Evolutionary conservation across 208 protist species (phyloP).

Genomic region (Crithidia brevicula): DNA sequence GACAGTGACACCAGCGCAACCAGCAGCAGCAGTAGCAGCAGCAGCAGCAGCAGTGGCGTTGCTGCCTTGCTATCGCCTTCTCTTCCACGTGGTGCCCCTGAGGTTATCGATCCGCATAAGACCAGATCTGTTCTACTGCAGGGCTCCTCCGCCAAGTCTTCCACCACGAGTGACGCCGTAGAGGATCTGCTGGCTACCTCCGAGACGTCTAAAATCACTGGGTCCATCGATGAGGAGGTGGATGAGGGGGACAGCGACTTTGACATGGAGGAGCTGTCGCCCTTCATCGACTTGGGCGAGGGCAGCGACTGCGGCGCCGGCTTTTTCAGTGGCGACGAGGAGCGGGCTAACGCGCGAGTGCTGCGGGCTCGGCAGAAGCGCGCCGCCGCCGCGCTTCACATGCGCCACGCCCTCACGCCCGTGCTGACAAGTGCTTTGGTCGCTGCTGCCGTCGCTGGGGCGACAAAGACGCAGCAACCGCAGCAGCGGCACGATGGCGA

Average conservation of each 20-base stretch:
- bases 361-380: slow-evolving; percentile 1
- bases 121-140: too few relatives aligned
- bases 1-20: not conserved
- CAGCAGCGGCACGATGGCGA: not conserved
- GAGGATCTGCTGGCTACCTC: not conserved
- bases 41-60: not conserved
- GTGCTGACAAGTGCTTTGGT: not conserved
- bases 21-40: not conserved
- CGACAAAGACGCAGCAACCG: too few relatives aligned
- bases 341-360: not conserved
- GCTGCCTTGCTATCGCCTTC: not conserved
- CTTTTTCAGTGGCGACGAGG: not conserved
- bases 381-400: not conserved
- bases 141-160: not conserved
- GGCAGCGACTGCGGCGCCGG: not conserved
- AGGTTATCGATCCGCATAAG: too few relatives aligned
- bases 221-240: not conserved
- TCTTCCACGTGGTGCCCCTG: too few relatives aligned
- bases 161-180: slow-evolving; percentile 2
- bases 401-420: not conserved
- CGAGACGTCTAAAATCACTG: not conserved
- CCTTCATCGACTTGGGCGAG: not conserved
- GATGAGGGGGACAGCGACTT: not conserved
- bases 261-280: not conserved
- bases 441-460: not conserved